Evolutionary conservation across 768 basidiomycete genomes (phyloP).

Genomic region (Boletus reticuloceps): DNA sequence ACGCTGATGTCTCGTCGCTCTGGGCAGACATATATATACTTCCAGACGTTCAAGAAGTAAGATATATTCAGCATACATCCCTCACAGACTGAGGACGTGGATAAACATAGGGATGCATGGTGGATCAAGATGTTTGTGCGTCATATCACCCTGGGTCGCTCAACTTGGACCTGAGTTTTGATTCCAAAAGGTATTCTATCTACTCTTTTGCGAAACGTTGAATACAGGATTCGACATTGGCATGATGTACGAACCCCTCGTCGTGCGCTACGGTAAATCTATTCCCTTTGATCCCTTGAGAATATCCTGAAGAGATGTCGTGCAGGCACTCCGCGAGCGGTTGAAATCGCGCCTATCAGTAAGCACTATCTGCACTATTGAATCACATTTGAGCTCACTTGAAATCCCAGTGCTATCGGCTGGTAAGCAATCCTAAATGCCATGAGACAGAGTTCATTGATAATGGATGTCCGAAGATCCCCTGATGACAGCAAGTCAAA

Average conservation of each 20-base stretch:
- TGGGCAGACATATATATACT: slow-evolving; percentile 46
- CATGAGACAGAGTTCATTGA: background rate
- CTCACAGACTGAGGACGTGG: background rate
- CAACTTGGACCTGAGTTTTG: background rate
- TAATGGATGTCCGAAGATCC: slow-evolving; percentile 34
- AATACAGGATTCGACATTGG: slow-evolving; percentile 46
- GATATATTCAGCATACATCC: background rate
- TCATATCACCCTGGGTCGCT: background rate
- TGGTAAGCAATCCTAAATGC: slow-evolving; percentile 5
- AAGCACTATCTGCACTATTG: background rate
- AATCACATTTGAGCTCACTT: slow-evolving; percentile 20
- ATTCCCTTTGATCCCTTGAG: background rate
- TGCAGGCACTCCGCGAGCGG: slow-evolving; percentile 20
- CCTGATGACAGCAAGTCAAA: slow-evolving; percentile 38
- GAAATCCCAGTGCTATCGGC: slow-evolving; percentile 9
- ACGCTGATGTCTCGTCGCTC: background rate
- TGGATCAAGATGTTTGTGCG: slow-evolving; percentile 49
- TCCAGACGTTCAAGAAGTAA: slow-evolving; percentile 40
- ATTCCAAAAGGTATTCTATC: slow-evolving; percentile 36
- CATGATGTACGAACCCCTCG: slow-evolving; percentile 48
- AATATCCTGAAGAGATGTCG: slow-evolving; percentile 21
- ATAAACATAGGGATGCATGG: slow-evolving; percentile 37
- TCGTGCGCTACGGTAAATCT: slow-evolving; percentile 42
- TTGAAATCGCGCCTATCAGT: slow-evolving; percentile 3
- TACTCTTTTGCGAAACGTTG: slow-evolving; percentile 48